Percentiles rank a stretch among this genome's conserved stretches.
These are phyloP conservation scores for Pyrus pyrifolia DNA, from an alignment of 306 rosid species.

Conservation along the genomic window DNA sequence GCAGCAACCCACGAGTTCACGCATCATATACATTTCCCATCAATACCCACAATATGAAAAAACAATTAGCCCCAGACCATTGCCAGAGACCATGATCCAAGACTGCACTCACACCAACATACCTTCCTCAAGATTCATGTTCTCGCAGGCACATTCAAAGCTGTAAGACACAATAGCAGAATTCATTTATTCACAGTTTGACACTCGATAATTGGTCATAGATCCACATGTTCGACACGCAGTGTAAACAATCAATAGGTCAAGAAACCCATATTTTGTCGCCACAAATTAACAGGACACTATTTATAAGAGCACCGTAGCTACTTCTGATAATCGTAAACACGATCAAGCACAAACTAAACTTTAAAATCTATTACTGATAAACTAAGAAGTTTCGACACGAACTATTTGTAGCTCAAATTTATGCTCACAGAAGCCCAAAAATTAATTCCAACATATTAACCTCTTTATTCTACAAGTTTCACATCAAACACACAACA, in stretches of 20 bases:
- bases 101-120: slow-evolving; percentile 60
- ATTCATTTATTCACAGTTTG: slow-evolving; percentile 72
- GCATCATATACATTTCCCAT: slow-evolving; percentile 41
- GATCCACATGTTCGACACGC: slow-evolving; percentile 40
- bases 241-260: slow-evolving; percentile 15
- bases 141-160: slow-evolving; percentile 64
- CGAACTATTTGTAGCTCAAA: not conserved
- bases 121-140: slow-evolving; percentile 86
- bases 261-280: not conserved
- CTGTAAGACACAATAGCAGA: slow-evolving; percentile 91
- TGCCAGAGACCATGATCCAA: slow-evolving; percentile 54
- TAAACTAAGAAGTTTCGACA: not conserved
- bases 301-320: not conserved
- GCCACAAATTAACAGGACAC: not conserved
- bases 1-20: slow-evolving; percentile 37
- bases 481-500: not conserved
- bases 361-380: not conserved
- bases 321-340: not conserved
- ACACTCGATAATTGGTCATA: slow-evolving; percentile 43
- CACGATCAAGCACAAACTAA: not conserved
- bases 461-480: not conserved
- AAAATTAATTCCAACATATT: not conserved
- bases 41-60: slow-evolving; percentile 38
- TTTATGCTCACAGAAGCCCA: not conserved
- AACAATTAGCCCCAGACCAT: slow-evolving; percentile 37